A percentile compares a stretch with the other conserved stretches of the same genome.
Conservation (phyloP, 108 stramenopile species). For the Cyclotella cryptica region DNA sequence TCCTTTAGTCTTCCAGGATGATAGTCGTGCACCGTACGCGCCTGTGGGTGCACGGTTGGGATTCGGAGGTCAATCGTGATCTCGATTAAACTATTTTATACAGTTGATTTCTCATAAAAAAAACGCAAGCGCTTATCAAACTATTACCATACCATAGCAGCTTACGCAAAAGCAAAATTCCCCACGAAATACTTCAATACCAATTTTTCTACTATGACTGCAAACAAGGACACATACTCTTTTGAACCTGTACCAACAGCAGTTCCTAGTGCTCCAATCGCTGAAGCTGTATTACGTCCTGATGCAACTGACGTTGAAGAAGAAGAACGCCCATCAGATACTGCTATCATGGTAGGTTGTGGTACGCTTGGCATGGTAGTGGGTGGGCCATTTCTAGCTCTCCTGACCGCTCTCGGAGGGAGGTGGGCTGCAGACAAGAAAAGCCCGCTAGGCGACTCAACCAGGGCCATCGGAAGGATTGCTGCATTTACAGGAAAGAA, state of each 20-base stretch:
- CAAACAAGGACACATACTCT: constrained; percentile 26
- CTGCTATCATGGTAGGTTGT: constrained; percentile 47
- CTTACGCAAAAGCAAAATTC: too few species aligned
- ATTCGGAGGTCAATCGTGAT: too few species aligned
- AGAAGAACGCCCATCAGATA: constrained; percentile 37
- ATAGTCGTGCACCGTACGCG: too few species aligned
- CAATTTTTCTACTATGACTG: constrained; percentile 2
- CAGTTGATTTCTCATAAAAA: too few species aligned
- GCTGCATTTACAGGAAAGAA: constrained; percentile 46
- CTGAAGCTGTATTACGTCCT: constrained; percentile 24
- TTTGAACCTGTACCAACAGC: constrained; percentile 30
- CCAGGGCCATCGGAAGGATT: constrained; percentile 47
- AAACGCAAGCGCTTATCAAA: too few species aligned
- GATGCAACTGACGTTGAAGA: constrained; percentile 10
- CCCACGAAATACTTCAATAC: background rate
- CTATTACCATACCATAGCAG: too few species aligned
- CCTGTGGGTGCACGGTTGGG: too few species aligned
- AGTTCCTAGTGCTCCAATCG: constrained; percentile 32
- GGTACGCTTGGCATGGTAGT: constrained; percentile 47
- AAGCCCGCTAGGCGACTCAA: constrained; percentile 43
- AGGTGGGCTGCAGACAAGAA: constrained; percentile 33
- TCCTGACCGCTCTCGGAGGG: constrained; percentile 43
- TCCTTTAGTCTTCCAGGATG: too few species aligned
- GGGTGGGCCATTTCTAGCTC: constrained; percentile 49
- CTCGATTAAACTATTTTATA: too few species aligned